Percentiles rank a stretch among this genome's conserved stretches.
Evolutionary conservation across 768 basidiomycete genomes (phyloP).

Genomic region (Leucosporidium yakuticum): DNA sequence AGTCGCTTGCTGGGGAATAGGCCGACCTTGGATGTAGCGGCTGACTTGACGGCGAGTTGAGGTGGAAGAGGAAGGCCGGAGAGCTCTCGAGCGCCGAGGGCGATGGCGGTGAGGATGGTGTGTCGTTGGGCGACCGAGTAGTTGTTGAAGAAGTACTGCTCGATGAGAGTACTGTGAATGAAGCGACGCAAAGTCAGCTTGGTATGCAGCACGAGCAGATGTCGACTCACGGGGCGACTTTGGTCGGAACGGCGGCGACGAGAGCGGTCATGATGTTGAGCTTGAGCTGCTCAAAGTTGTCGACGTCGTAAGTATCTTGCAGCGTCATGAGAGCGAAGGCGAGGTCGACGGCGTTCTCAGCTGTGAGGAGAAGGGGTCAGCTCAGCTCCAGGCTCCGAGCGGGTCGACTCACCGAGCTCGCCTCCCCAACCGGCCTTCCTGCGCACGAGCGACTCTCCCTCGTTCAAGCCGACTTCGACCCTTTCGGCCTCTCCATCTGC

Average conservation of each 20-base stretch:
- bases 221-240: constrained; percentile 68
- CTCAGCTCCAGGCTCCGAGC: not conserved
- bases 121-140: constrained; percentile 83
- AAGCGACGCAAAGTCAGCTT: not conserved
- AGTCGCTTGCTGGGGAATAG: constrained; percentile 77
- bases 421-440: constrained; percentile 77
- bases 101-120: constrained; percentile 76
- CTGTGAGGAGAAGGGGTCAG: constrained; percentile 47
- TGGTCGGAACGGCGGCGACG: constrained; percentile 68
- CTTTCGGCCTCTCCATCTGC: constrained; percentile 64
- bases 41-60: constrained; percentile 32
- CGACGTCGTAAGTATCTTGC: constrained; percentile 78
- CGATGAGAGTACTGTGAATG: constrained; percentile 62
- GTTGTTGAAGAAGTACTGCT: constrained; percentile 90
- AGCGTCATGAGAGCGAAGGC: constrained; percentile 65
- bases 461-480: constrained; percentile 70
- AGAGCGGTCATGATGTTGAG: constrained; percentile 73
- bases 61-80: constrained; percentile 46
- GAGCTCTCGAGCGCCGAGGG: constrained; percentile 77
- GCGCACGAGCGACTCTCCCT: constrained; percentile 75
- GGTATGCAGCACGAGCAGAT: not conserved
- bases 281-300: constrained; percentile 66
- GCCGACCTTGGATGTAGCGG: constrained; percentile 35
- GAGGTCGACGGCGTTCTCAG: constrained; percentile 82
- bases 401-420: constrained; percentile 64